These are phyloP conservation scores for Cephalotrichum gorgonifer DNA, from an alignment of 2,329 filamentous ascomycete species.

Conservation along the genomic window DNA sequence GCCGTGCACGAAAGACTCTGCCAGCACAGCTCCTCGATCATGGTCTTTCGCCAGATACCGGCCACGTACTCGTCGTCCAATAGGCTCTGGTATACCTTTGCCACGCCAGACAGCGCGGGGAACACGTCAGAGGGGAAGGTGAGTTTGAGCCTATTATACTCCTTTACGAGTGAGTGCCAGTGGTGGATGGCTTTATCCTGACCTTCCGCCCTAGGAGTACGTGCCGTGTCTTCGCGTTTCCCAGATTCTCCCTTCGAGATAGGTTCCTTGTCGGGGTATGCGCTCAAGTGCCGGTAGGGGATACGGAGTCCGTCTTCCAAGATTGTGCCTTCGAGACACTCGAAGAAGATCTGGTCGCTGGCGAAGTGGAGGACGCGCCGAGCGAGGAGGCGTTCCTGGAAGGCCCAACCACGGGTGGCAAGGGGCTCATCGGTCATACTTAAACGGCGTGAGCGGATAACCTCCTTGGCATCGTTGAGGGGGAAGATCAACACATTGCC, in stretches of 20 bases:
- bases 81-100: constrained; percentile 5
- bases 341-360: constrained; percentile 9
- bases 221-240: too few relatives aligned
- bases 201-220: too few relatives aligned
- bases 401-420: constrained; percentile 7
- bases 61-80: constrained; percentile 7
- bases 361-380: constrained; percentile 3
- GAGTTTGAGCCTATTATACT: too few relatives aligned
- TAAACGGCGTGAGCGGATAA: not conserved
- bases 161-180: too few relatives aligned
- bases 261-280: not conserved
- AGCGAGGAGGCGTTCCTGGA: constrained; percentile 7
- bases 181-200: too few relatives aligned
- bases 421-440: not conserved
- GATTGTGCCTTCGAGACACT: constrained; percentile 6
- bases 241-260: too few relatives aligned
- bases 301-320: not conserved
- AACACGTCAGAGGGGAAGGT: constrained; percentile 7
- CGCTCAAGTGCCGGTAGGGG: not conserved
- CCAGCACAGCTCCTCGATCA: constrained; percentile 6
- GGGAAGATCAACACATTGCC: not conserved
- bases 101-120: constrained; percentile 6
- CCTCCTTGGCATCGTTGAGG: not conserved
- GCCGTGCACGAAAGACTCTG: not conserved
- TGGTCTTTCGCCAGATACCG: constrained; percentile 5